Base-by-base conservation (phyloP, 1,284 basidiomycete species). In the Cronartium ribicola region DNA sequence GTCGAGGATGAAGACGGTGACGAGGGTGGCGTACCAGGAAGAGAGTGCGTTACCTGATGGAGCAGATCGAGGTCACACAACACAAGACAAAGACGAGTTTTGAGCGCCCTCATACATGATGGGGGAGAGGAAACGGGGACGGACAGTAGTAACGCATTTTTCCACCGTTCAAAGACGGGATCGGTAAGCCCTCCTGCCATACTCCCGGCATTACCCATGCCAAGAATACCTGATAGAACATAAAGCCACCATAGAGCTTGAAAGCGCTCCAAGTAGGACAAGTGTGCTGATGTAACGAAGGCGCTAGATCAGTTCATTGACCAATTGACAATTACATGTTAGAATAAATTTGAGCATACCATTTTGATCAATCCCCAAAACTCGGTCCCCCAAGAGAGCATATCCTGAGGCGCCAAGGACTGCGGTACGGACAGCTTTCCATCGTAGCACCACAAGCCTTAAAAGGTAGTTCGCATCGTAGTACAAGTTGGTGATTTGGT, bases 201-300 rank as follows among this genome's bases (percentile, higher is more conserved):
- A 90, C 92, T 39, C 95, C 95, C 20, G 95, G 96, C 82, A 98
- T 87, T 78, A 94, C 83, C 84, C 88, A 89, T 5, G 93, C 95
- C 66, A 98, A 88, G 81, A 90, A 84, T 77, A 98, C 89, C 82
- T 99, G 91, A 84, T 90, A 92, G 77, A 88, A 84, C 79, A 95
- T 89, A 77, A 97, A 88, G 75, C 92, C 91, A 41, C 88, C 87
- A 85, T 97, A 99, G 67, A 94, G 89, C 78, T 88, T 88, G 86
- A 89, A 90, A 2, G 94, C 93, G 79, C 92, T 93, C 39, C 84
- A 80, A 77, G 92, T 96, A 4, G 96, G 95, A 80, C 87, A 90
- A 1, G 95, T 95, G 80, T 96, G 91, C 91, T 97, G 8, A 4
- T 39, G 44, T 20, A 8, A 60, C 65, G 40, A 57, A 8, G 22